Evolutionary conservation across 176 grass and related monocot species (phyloP).

Genomic region (Ensete glaucum): DNA sequence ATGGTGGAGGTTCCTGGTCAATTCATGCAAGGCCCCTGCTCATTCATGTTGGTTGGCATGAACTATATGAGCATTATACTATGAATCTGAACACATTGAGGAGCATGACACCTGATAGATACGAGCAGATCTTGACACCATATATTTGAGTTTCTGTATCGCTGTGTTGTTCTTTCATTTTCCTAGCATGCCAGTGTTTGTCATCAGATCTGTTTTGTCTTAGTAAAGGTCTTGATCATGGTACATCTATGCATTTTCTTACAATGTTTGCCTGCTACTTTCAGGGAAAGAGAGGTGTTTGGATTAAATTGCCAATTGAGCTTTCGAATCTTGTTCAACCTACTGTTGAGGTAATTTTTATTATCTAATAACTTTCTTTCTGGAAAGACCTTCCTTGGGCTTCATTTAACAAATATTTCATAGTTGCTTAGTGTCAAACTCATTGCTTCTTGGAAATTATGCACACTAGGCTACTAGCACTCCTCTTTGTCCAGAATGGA

Average conservation of each 20-base stretch:
- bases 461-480: neutral
- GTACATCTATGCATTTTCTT: neutral
- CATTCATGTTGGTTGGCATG: neutral
- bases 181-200: neutral
- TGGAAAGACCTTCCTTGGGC: neutral
- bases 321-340: slow-evolving; percentile 80
- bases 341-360: slow-evolving; percentile 64
- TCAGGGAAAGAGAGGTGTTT: slow-evolving; percentile 83
- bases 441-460: neutral
- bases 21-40: neutral
- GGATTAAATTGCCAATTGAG: slow-evolving; percentile 79
- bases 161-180: neutral
- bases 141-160: neutral
- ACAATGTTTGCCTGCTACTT: neutral
- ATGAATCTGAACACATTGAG: neutral
- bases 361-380: neutral
- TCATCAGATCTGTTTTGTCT: neutral
- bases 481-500: too few species aligned
- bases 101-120: neutral
- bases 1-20: too few species aligned
- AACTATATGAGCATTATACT: too few species aligned
- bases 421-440: neutral
- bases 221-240: neutral
- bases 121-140: neutral
- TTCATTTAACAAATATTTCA: slow-evolving; percentile 6